Evolutionary conservation across 2,329 filamentous ascomycete species (phyloP).

Genomic region (Coniochaeta sp.): DNA sequence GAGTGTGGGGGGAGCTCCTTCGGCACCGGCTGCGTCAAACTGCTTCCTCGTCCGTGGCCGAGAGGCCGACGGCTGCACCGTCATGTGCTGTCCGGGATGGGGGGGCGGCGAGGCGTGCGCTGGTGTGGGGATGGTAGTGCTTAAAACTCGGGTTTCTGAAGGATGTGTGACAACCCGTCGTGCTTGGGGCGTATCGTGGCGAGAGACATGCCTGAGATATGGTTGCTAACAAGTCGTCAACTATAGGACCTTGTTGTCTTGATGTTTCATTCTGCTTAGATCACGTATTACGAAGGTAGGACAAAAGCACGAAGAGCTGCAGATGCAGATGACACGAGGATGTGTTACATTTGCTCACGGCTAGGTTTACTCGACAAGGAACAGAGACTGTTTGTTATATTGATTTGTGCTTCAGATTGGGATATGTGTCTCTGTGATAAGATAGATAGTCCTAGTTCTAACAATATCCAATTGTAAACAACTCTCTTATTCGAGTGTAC

Average conservation of each 20-base stretch:
- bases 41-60: slow-evolving; percentile 5
- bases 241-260: not conserved
- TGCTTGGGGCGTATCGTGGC: not conserved
- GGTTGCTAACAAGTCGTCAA: not conserved
- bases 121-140: slow-evolving; percentile 27
- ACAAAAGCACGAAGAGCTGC: not conserved
- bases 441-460: not conserved
- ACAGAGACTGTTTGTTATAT: not conserved
- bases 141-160: slow-evolving; percentile 32
- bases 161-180: not conserved
- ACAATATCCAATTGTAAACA: not conserved
- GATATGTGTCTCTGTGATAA: not conserved
- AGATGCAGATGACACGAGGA: not conserved
- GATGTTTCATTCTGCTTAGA: not conserved
- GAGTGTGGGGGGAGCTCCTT: slow-evolving; percentile 1
- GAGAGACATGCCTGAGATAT: not conserved
- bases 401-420: not conserved
- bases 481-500: not conserved
- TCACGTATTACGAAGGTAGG: not conserved
- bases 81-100: slow-evolving; percentile 23
- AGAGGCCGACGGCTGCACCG: slow-evolving; percentile 20
- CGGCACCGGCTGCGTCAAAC: slow-evolving; percentile 6
- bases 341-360: not conserved
- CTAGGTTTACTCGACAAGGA: not conserved
- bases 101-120: slow-evolving; percentile 8